These are phyloP conservation scores for Arabidopsis suecica DNA, from an alignment of 345 rosid species.

Conservation along the genomic window DNA sequence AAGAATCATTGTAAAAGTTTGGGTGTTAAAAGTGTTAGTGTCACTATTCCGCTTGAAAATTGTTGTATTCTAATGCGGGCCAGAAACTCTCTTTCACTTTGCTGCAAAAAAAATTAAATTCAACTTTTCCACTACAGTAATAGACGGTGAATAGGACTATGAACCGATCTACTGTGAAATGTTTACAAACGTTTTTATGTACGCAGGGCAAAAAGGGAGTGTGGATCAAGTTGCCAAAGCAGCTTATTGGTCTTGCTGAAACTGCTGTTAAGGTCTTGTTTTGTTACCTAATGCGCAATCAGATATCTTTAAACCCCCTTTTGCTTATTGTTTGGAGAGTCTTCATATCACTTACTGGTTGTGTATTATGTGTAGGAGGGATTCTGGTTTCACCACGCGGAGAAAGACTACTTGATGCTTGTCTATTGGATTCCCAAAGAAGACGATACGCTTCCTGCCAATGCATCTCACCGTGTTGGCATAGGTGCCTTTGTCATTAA, in stretches of 20 bases:
- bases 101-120: slow-evolving; percentile 17
- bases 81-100: slow-evolving; percentile 16
- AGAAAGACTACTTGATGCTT: slow-evolving; percentile 81
- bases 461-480: slow-evolving; percentile 86
- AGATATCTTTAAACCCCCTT: background rate
- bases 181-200: background rate
- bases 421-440: slow-evolving; percentile 78
- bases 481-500: slow-evolving; percentile 84
- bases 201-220: slow-evolving; percentile 84
- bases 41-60: slow-evolving; percentile 1
- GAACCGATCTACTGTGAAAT: background rate
- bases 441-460: slow-evolving; percentile 69
- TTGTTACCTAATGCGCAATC: slow-evolving; percentile 3
- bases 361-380: slow-evolving; percentile 66
- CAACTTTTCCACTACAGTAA: slow-evolving; percentile 4
- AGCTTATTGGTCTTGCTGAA: slow-evolving; percentile 71
- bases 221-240: slow-evolving; percentile 87
- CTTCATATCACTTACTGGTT: slow-evolving; percentile 5
- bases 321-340: background rate
- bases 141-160: background rate
- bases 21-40: slow-evolving; percentile 5
- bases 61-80: slow-evolving; percentile 32
- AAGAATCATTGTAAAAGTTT: slow-evolving; percentile 10
- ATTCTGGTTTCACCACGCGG: slow-evolving; percentile 94
- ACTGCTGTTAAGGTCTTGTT: slow-evolving; percentile 68